These are phyloP conservation scores for Yamadazyma spencermartinsiae DNA, from an alignment of 1,139 yeast genomes.

Conservation along the genomic window DNA sequence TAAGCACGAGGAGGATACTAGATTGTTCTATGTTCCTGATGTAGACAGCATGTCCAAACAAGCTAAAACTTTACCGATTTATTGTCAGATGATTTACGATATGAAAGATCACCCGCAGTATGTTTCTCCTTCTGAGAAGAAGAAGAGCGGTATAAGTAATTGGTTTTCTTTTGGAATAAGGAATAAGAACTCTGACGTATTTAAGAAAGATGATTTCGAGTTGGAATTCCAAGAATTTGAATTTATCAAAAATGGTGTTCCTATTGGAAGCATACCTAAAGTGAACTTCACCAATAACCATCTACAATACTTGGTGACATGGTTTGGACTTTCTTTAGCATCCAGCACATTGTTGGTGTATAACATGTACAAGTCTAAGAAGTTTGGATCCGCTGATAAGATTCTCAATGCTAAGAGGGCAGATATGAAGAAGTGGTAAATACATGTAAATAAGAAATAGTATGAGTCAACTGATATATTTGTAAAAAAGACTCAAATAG, in stretches of 20 bases:
- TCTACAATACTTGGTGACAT: conserved; percentile 85
- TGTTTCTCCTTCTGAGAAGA: conserved; percentile 16
- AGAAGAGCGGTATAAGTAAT: conserved; percentile 3
- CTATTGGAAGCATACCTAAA: conserved; percentile 79
- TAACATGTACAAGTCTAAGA: conserved; percentile 31
- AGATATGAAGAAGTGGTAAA: conserved; percentile 32
- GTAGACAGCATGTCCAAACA: conserved; percentile 76
- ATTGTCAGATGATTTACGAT: conserved; percentile 73
- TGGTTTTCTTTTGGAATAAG: conserved; percentile 17
- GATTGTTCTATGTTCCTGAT: conserved; percentile 71
- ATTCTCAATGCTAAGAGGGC: conserved; percentile 42
- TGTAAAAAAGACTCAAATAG: neutral
- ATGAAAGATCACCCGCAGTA: conserved; percentile 61
- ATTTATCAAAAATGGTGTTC: conserved; percentile 80
- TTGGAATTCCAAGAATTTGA: conserved; percentile 46
- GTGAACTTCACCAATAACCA: conserved; percentile 87
- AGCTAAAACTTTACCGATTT: conserved; percentile 69
- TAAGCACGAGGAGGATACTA: conserved; percentile 65
- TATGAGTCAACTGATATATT: neutral
- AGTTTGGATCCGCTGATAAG: conserved; percentile 39
- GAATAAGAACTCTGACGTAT: neutral
- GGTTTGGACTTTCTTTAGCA: conserved; percentile 85
- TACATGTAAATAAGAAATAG: neutral
- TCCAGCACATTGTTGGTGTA: conserved; percentile 62
- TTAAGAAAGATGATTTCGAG: conserved; percentile 29